Conservation (phyloP, 2,329 filamentous ascomycete species). For the Paraphoma chrysanthemicola region DNA sequence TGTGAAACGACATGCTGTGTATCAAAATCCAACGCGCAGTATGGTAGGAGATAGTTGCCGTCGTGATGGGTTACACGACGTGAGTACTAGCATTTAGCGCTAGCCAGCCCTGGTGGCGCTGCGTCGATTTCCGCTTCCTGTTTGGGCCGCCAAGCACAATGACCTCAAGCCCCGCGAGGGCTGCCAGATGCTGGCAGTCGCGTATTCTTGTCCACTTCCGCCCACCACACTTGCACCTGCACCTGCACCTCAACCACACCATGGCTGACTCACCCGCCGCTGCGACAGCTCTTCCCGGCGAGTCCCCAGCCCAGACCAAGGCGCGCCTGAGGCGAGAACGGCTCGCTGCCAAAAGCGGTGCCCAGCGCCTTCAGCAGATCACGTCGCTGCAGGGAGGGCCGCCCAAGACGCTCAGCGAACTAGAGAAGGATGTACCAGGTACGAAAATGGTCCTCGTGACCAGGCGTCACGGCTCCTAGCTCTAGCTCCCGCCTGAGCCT, state of each 20-base stretch:
- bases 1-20: too few relatives aligned
- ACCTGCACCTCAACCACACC: constrained; percentile 1
- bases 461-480: constrained; percentile 7
- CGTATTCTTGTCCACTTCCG: background rate
- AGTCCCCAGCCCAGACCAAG: constrained; percentile 60
- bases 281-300: constrained; percentile 23
- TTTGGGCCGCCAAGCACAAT: constrained; percentile 14
- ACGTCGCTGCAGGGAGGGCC: constrained; percentile 69
- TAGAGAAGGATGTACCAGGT: constrained; percentile 45
- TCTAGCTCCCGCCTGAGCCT: background rate
- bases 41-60: too few relatives aligned
- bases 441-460: constrained; percentile 8
- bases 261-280: constrained; percentile 36
- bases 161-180: constrained; percentile 16
- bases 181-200: background rate
- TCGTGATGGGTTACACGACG: too few relatives aligned
- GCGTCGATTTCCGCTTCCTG: too few relatives aligned
- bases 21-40: too few relatives aligned
- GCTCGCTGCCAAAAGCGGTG: constrained; percentile 77
- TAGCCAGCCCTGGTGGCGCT: background rate
- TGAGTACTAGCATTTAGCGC: too few relatives aligned
- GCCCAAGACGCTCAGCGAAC: constrained; percentile 41
- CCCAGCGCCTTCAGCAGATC: constrained; percentile 75
- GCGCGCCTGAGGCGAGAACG: constrained; percentile 79
- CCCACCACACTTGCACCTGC: constrained; percentile 6